Evolutionary conservation across 176 grass and related monocot species (phyloP).

Genomic region (Cenchrus fungigraminus): DNA sequence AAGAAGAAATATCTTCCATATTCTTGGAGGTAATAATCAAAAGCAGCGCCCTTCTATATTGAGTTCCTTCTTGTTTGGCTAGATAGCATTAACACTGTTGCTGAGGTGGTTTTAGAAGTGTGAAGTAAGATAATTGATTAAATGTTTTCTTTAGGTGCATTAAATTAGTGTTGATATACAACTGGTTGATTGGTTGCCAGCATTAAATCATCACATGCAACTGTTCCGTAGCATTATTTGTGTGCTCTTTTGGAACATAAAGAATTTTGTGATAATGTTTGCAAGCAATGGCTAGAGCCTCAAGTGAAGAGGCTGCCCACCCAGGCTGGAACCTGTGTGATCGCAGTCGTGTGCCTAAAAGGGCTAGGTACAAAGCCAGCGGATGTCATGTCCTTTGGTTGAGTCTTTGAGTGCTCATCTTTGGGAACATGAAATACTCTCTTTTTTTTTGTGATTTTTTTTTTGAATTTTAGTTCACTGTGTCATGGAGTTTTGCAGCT

Average conservation of each 20-base stretch:
- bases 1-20: slow-evolving; percentile 95
- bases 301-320: too few species aligned
- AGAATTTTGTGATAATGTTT: not conserved
- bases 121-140: not conserved
- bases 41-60: not conserved
- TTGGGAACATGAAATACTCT: not conserved
- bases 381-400: not conserved
- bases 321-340: not conserved
- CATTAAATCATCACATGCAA: not conserved
- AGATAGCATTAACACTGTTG: not conserved
- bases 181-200: not conserved
- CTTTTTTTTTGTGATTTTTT: not conserved
- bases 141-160: too few species aligned
- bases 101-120: not conserved
- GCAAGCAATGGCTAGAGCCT: not conserved
- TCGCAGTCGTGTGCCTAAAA: not conserved
- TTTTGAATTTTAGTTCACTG: not conserved
- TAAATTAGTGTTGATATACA: not conserved
- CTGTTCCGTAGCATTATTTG: not conserved
- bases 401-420: not conserved
- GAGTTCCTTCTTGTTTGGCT: not conserved
- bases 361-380: not conserved
- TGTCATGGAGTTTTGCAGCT: not conserved
- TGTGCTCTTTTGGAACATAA: not conserved
- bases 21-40: slow-evolving; percentile 83